Conservation (phyloP, 768 basidiomycete species). For the Termitomyces sp. region DNA sequence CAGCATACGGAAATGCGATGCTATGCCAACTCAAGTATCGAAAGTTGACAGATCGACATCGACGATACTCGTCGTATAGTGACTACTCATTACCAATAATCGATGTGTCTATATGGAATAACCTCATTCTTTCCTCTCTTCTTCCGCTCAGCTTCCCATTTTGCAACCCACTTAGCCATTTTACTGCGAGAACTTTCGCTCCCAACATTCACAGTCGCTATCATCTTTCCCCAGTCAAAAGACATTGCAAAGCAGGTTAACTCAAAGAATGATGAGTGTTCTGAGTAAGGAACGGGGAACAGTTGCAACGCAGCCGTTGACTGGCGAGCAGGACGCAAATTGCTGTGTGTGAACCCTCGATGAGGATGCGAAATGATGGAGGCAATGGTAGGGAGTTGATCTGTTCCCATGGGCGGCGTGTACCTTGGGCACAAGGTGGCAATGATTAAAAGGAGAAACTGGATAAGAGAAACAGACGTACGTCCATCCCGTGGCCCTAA, state of each 20-base stretch:
- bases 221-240: slow-evolving; percentile 81
- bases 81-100: slow-evolving; percentile 37
- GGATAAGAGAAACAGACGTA: slow-evolving; percentile 34
- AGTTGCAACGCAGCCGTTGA: slow-evolving; percentile 67
- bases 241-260: slow-evolving; percentile 93
- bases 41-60: not conserved
- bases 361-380: slow-evolving; percentile 65
- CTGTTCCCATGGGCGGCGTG: slow-evolving; percentile 57
- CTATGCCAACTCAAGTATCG: not conserved
- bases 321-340: slow-evolving; percentile 65
- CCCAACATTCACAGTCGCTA: slow-evolving; percentile 91
- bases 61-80: not conserved
- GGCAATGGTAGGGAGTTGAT: slow-evolving; percentile 58
- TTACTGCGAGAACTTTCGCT: slow-evolving; percentile 68
- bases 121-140: slow-evolving; percentile 33
- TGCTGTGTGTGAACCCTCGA: slow-evolving; percentile 61
- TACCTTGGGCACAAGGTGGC: slow-evolving; percentile 38
- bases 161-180: slow-evolving; percentile 86
- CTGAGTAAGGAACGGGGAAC: slow-evolving; percentile 88
- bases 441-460: not conserved
- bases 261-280: slow-evolving; percentile 95
- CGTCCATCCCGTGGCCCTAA: slow-evolving; percentile 97
- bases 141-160: slow-evolving; percentile 83
- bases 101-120: slow-evolving; percentile 36
- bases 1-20: slow-evolving; percentile 4